Percentiles rank a stretch among this genome's conserved stretches.
Conservation (phyloP, 495 filamentous ascomycete species). For the Neurospora sp. region DNA sequence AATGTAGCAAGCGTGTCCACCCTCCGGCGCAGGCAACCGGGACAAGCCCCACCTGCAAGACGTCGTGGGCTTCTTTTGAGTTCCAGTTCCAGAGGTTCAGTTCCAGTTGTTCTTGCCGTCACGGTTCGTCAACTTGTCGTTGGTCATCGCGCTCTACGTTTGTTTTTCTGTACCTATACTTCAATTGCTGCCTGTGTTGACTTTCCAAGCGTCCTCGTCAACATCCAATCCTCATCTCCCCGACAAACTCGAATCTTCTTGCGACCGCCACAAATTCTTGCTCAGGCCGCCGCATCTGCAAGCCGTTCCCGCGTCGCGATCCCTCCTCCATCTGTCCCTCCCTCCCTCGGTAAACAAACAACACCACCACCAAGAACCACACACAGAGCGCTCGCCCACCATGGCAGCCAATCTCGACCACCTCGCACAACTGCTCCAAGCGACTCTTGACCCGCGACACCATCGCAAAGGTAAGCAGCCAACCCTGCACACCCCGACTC, state of each 20-base stretch:
- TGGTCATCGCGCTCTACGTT: neutral
- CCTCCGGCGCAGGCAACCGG: neutral
- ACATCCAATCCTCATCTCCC: neutral
- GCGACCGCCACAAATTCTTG: neutral
- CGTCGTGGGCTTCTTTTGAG: neutral
- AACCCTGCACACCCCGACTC: neutral
- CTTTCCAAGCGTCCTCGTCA: neutral
- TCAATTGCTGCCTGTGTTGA: neutral
- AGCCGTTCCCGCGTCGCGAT: neutral
- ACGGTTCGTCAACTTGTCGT: neutral
- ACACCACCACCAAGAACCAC: neutral
- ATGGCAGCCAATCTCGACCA: constrained; percentile 69
- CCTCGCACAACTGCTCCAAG: constrained; percentile 70
- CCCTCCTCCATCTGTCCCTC: neutral
- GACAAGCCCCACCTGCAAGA: neutral
- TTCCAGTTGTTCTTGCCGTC: neutral
- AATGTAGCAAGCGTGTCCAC: neutral
- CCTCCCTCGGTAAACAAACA: neutral
- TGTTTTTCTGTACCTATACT: neutral
- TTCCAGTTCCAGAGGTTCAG: neutral
- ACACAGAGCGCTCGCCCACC: constrained; percentile 19
- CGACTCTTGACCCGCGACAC: constrained; percentile 73
- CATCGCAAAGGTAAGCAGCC: constrained; percentile 69
- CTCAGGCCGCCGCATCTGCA: neutral
- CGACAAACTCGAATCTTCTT: neutral